Evolutionary conservation across 164 flowering plant genomes (phyloP).

Genomic region (Pachysandra terminalis): DNA sequence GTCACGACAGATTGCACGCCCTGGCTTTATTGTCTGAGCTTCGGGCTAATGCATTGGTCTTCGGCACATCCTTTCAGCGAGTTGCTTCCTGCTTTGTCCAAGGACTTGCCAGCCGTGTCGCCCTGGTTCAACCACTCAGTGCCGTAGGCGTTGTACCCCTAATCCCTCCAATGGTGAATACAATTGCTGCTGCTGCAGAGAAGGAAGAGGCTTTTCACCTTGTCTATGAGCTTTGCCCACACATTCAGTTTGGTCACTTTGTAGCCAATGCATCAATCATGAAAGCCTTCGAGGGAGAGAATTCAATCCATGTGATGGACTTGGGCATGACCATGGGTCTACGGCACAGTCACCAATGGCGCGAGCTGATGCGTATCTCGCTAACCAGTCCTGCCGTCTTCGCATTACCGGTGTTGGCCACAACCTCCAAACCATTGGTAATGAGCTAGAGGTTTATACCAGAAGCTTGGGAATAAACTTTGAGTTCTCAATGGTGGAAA

Average conservation of each 20-base stretch:
- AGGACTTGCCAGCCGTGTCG: slow-evolving; percentile 45
- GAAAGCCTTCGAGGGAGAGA: slow-evolving; percentile 78
- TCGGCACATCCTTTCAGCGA: slow-evolving; percentile 62
- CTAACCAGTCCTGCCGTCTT: slow-evolving; percentile 37
- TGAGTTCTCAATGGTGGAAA: too few species aligned
- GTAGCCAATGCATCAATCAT: slow-evolving; percentile 47
- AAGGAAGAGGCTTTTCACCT: slow-evolving; percentile 51
- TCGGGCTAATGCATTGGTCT: slow-evolving; percentile 46
- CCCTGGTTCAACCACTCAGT: slow-evolving; percentile 48
- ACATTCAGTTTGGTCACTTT: slow-evolving; percentile 58
- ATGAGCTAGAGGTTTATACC: slow-evolving; percentile 41
- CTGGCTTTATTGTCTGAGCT: slow-evolving; percentile 47
- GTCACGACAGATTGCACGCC: slow-evolving; percentile 58
- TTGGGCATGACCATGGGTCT: slow-evolving; percentile 59
- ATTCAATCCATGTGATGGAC: slow-evolving; percentile 56
- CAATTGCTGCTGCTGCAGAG: slow-evolving; percentile 22
- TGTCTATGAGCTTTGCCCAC: slow-evolving; percentile 55
- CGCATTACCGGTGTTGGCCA: slow-evolving; percentile 48
- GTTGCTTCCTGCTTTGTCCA: slow-evolving; percentile 71
- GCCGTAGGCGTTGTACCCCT: slow-evolving; percentile 33
- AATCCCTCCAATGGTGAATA: slow-evolving; percentile 20
- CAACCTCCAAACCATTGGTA: slow-evolving; percentile 31
- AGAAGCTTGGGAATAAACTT: slow-evolving; percentile 33
- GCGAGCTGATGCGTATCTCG: slow-evolving; percentile 41
- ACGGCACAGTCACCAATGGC: slow-evolving; percentile 54